Conservation (phyloP, 2,329 filamentous ascomycete genomes). For the Penicillium sp. region DNA sequence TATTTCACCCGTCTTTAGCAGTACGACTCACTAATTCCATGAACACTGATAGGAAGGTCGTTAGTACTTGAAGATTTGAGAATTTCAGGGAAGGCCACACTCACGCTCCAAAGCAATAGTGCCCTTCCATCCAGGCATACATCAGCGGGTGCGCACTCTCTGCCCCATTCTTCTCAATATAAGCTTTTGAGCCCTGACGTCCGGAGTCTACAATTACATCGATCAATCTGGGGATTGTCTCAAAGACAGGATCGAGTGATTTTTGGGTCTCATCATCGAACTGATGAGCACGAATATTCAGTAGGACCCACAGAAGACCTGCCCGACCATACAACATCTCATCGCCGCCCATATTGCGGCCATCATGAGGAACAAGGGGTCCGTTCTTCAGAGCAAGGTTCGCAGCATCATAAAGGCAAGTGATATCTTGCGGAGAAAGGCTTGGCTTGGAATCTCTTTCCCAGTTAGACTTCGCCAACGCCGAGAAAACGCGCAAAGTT, state of each 20-base stretch:
- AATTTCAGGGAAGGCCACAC: constrained; percentile 9
- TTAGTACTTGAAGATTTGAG: neutral
- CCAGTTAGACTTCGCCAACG: constrained; percentile 12
- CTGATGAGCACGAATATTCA: constrained; percentile 34
- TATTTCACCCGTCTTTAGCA: neutral
- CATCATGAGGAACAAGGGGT: constrained; percentile 25
- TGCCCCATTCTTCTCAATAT: constrained; percentile 29
- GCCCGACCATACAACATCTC: constrained; percentile 42
- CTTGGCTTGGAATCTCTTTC: neutral
- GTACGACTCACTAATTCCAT: constrained; percentile 28
- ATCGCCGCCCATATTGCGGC: constrained; percentile 34
- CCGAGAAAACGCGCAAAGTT: constrained; percentile 29
- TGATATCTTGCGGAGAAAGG: constrained; percentile 30
- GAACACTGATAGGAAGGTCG: constrained; percentile 22
- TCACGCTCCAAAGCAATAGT: constrained; percentile 41
- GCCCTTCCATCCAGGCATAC: constrained; percentile 40
- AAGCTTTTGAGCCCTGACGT: constrained; percentile 31
- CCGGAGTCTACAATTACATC: constrained; percentile 36
- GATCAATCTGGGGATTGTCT: constrained; percentile 31
- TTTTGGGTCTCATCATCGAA: constrained; percentile 21
- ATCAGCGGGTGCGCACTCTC: constrained; percentile 38
- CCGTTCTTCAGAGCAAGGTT: constrained; percentile 31
- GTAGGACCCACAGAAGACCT: constrained; percentile 37
- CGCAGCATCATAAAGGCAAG: constrained; percentile 28
- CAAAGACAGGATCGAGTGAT: constrained; percentile 25